Percentiles rank a stretch among this genome's conserved stretches.
phyloP scores from a whole-genome alignment of 495 filamentous ascomycete species.

The Daldinia grandis region DNA sequence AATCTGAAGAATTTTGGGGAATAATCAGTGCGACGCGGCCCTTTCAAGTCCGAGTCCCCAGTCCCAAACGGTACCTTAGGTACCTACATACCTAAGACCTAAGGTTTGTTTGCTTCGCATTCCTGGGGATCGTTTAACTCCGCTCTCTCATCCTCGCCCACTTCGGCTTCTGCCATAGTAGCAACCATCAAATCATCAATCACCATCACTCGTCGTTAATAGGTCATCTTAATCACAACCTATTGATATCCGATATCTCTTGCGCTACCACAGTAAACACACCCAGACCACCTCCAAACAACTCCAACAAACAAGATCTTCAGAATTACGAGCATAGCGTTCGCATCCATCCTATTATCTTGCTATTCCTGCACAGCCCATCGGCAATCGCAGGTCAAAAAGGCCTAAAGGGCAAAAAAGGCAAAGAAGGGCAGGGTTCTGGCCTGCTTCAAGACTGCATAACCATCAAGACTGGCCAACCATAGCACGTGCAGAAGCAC shows the following conservation, averaged over 20 bases:
- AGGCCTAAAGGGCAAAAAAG: no score
- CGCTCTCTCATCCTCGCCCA: neutral
- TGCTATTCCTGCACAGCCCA: slow-evolving; percentile 13
- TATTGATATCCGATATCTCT: neutral
- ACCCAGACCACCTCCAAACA: slow-evolving; percentile 8
- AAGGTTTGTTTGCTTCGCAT: slow-evolving; percentile 8
- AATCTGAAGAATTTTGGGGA: slow-evolving; percentile 19
- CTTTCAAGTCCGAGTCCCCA: slow-evolving; percentile 5
- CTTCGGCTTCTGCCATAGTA: neutral
- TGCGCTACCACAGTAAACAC: neutral
- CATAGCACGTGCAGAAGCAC: slow-evolving; percentile 27
- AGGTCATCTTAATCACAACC: neutral
- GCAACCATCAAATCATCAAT: slow-evolving; percentile 2
- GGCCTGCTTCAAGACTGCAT: slow-evolving; percentile 20
- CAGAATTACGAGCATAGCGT: slow-evolving; percentile 17
- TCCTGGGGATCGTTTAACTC: slow-evolving; percentile 3
- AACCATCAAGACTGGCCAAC: slow-evolving; percentile 29
- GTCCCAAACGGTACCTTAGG: neutral
- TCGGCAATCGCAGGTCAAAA: slow-evolving; percentile 13
- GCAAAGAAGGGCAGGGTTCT: slow-evolving; percentile 18
- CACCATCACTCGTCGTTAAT: neutral
- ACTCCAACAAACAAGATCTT: slow-evolving; percentile 17
- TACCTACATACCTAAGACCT: neutral
- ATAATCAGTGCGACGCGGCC: slow-evolving; percentile 18
- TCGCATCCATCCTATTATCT: slow-evolving; percentile 2